Conservation (phyloP, 163 green algal species). For the Chlorella variabilis region DNA sequence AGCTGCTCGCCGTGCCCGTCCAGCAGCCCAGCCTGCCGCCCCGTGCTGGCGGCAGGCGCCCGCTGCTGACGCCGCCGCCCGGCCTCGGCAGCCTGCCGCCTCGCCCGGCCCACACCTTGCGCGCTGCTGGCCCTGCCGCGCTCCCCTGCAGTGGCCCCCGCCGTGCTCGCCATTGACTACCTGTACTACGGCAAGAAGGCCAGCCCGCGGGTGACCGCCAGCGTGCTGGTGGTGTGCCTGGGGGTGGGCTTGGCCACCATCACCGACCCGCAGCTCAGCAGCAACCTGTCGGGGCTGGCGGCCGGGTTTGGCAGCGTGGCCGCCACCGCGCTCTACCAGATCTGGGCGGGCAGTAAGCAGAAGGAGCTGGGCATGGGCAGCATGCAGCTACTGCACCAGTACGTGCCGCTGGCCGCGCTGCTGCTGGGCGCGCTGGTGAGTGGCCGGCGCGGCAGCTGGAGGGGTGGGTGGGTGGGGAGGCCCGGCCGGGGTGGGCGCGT, state of each 20-base stretch:
- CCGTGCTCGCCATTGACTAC: constrained; percentile 63
- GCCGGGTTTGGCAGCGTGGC: constrained; percentile 54
- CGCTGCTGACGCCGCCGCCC: too few species aligned
- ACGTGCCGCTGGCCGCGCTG: constrained; percentile 75
- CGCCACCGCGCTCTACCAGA: constrained; percentile 63
- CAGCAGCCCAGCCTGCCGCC: background rate
- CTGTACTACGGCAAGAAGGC: constrained; percentile 54
- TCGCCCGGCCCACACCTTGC: too few species aligned
- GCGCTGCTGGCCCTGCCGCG: background rate
- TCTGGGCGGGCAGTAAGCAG: constrained; percentile 88
- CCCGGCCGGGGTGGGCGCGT: too few species aligned
- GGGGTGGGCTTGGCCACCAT: constrained; percentile 70
- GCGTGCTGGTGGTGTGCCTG: constrained; percentile 55
- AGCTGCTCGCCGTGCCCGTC: background rate
- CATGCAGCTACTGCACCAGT: constrained; percentile 91
- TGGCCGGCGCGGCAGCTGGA: too few species aligned
- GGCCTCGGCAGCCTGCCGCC: too few species aligned
- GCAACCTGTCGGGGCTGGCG: constrained; percentile 42
- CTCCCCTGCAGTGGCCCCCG: constrained; percentile 57
- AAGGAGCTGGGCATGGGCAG: constrained; percentile 81
- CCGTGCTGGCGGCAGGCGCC: too few species aligned
- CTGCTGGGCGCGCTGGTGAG: constrained; percentile 78
- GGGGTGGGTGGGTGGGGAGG: too few species aligned
- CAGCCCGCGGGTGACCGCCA: constrained; percentile 25
- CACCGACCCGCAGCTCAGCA: constrained; percentile 58